These are phyloP conservation scores for Saposhnikovia divaricata DNA, from an alignment of 129 eudicot species.

Conservation along the genomic window DNA sequence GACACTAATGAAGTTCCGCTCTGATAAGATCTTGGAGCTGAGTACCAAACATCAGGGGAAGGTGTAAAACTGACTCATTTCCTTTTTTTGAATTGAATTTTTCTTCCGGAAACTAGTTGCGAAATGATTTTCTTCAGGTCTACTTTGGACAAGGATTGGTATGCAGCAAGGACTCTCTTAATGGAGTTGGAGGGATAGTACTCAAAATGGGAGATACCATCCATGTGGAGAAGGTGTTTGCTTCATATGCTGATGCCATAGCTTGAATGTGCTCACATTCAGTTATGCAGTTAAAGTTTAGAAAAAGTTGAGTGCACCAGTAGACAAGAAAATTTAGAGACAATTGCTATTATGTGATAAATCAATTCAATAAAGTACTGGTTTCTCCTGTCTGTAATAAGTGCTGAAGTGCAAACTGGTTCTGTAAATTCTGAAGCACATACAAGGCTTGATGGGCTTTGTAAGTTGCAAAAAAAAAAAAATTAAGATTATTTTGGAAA, in stretches of 20 bases:
- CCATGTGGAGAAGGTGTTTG: background rate
- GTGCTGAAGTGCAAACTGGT: background rate
- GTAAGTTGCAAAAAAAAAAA: too few species aligned
- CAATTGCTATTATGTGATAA: background rate
- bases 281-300: background rate
- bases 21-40: constrained; percentile 22
- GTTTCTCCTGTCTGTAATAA: background rate
- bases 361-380: background rate
- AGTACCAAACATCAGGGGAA: background rate
- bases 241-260: constrained; percentile 5
- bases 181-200: constrained; percentile 28
- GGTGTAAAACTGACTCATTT: background rate
- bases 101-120: background rate
- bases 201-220: constrained; percentile 32
- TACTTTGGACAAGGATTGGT: constrained; percentile 40
- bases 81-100: background rate
- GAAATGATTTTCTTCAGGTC: constrained; percentile 14
- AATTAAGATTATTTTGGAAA: too few species aligned
- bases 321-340: background rate
- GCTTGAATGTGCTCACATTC: background rate
- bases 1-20: constrained; percentile 21
- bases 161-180: constrained; percentile 33
- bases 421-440: too few species aligned
- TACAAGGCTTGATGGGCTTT: too few species aligned
- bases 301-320: background rate